phyloP scores from a whole-genome alignment of 2,329 filamentous ascomycete genomes.

The Clathrospora elynae region DNA sequence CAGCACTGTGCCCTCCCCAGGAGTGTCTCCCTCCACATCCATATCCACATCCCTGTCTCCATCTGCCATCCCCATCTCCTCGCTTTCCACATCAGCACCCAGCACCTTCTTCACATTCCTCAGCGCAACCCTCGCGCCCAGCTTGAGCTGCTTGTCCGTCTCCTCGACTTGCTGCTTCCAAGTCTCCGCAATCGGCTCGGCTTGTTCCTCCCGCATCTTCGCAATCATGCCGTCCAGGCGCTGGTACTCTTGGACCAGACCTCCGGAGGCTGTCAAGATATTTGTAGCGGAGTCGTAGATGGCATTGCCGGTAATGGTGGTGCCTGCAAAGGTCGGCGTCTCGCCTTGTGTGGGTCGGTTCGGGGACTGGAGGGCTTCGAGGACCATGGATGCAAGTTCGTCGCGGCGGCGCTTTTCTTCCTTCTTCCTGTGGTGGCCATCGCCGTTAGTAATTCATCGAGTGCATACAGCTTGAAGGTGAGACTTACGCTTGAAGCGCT shows the following conservation, averaged over 20 bases:
- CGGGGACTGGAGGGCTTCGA: constrained; percentile 23
- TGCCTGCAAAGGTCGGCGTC: constrained; percentile 15
- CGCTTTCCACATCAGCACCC: constrained; percentile 16
- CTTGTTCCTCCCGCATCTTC: constrained; percentile 21
- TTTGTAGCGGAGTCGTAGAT: constrained; percentile 17
- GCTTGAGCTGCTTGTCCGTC: constrained; percentile 26
- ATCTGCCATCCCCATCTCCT: constrained; percentile 2
- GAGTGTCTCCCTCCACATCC: constrained; percentile 8
- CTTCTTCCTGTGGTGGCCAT: constrained; percentile 21
- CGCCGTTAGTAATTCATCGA: not conserved
- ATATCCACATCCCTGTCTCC: constrained; percentile 12
- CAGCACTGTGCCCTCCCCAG: constrained; percentile 15
- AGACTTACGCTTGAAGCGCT: constrained; percentile 29
- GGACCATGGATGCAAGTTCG: constrained; percentile 27
- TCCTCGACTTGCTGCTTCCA: constrained; percentile 37
- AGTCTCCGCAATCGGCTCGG: constrained; percentile 18
- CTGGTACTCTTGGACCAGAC: constrained; percentile 32
- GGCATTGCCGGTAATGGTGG: constrained; percentile 21
- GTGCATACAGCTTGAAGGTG: not conserved
- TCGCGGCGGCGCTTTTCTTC: constrained; percentile 22
- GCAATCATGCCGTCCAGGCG: constrained; percentile 29
- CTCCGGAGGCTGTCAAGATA: constrained; percentile 23
- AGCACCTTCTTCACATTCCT: constrained; percentile 39
- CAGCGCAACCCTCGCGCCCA: constrained; percentile 37
- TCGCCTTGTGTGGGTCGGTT: constrained; percentile 10